These are phyloP conservation scores for Candida xiaguanensis DNA, from an alignment of 805 yeast genomes.

Conservation along the genomic window DNA sequence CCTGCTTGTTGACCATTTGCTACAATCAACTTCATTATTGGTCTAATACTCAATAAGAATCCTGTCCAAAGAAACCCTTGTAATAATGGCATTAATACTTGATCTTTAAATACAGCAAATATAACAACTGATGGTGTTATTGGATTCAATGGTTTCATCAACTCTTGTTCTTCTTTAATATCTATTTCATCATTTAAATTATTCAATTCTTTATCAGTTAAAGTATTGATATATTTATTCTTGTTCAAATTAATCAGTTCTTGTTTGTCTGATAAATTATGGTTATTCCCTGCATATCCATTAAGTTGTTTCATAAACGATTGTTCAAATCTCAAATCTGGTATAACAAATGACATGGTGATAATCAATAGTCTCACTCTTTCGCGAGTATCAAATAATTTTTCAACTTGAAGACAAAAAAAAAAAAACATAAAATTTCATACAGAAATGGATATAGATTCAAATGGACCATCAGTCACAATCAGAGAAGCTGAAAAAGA, in stretches of 20 bases:
- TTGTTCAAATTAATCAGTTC: neutral
- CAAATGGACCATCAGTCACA: slow-evolving; percentile 71
- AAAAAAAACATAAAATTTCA: neutral
- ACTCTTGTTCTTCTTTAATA: slow-evolving; percentile 11
- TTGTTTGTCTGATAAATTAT: slow-evolving; percentile 4
- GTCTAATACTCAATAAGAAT: slow-evolving; percentile 33
- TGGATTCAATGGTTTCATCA: slow-evolving; percentile 27
- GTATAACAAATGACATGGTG: slow-evolving; percentile 32
- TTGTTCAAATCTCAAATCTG: slow-evolving; percentile 67
- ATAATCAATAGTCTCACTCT: no score
- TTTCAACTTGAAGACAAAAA: neutral
- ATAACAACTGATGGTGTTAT: slow-evolving; percentile 43
- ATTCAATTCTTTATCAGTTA: slow-evolving; percentile 18
- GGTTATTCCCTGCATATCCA: slow-evolving; percentile 24
- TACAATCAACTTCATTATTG: slow-evolving; percentile 26
- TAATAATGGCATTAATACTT: slow-evolving; percentile 49
- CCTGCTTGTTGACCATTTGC: slow-evolving; percentile 27
- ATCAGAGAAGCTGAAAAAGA: slow-evolving; percentile 84
- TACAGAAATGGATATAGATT: slow-evolving; percentile 21
- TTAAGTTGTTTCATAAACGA: slow-evolving; percentile 43
- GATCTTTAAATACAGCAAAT: slow-evolving; percentile 49
- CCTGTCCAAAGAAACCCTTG: slow-evolving; percentile 50
- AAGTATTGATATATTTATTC: neutral
- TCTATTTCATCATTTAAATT: slow-evolving; percentile 17
- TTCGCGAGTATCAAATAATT: neutral